These are phyloP conservation scores for Dryas octopetala DNA, from an alignment of 306 rosid species.

Conservation along the genomic window DNA sequence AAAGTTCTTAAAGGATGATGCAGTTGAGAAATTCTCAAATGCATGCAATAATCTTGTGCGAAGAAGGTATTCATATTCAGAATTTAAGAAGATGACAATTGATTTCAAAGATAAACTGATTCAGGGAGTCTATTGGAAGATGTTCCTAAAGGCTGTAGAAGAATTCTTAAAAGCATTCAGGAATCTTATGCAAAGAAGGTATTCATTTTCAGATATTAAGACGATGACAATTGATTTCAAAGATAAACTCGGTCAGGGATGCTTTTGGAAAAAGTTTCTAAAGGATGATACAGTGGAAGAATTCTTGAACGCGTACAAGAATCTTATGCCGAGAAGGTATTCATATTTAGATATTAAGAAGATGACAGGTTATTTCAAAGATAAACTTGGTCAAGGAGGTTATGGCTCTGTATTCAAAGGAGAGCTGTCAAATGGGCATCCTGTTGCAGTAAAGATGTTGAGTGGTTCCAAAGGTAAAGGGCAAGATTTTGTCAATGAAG, in stretches of 20 bases:
- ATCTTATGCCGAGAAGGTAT: conserved; percentile 1
- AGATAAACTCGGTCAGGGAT: not conserved
- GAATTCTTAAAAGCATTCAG: not conserved
- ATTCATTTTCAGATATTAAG: not conserved
- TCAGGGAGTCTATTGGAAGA: not conserved
- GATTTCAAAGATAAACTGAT: not conserved
- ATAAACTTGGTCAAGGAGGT: conserved; percentile 10
- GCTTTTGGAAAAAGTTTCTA: not conserved
- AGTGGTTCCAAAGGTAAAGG: conserved; percentile 14
- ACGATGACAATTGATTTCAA: not conserved
- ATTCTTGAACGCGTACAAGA: conserved; percentile 1
- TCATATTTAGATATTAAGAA: conserved; percentile 14
- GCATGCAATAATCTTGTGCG: not conserved
- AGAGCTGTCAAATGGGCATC: conserved; percentile 7
- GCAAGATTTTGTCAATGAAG: conserved; percentile 13
- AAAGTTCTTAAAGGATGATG: not conserved
- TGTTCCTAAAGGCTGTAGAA: not conserved
- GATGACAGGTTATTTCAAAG: not conserved
- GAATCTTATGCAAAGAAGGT: not conserved
- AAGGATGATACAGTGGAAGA: conserved; percentile 1
- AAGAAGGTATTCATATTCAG: not conserved
- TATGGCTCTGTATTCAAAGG: conserved; percentile 15
- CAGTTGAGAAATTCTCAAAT: not conserved
- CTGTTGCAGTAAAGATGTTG: conserved; percentile 13
- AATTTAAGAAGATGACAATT: too few relatives aligned